Base-by-base conservation (phyloP, 176 grass and related monocot genomes). In the Aegilops umbellulata region DNA sequence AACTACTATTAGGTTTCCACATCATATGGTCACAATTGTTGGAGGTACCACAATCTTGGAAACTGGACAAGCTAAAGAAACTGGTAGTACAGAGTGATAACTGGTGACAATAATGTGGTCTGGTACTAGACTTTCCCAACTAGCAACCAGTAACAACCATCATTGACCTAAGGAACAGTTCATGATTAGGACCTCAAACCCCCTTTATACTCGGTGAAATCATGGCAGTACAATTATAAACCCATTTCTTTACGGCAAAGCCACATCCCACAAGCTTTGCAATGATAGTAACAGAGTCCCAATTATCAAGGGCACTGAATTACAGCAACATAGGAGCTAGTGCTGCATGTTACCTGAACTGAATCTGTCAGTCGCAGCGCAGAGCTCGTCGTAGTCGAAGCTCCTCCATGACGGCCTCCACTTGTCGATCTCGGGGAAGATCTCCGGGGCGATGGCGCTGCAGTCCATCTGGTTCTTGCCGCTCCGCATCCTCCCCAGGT, bases 351-450 rank as follows among this genome's bases (percentile, higher is more conserved):
- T 87, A 96, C 97, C 97, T 99, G 90, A 71, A 84, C 87, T 94
- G 74, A 99, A 99, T 64, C 85, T 90, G 80, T 93, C 78, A 64
- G 97, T 99, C 14, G 94, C 97, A 51, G 83, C 77, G 32, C 89
- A 86, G 58, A 99, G 94, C 80, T 99, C 97, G 26, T 85, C 30
- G 20, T 97, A 91, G 60, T 94, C 94, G 44, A 99, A 99, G 72
- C 89, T 99, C 84, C 97, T 90, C 97, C 97, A 99, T 80, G 94
- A 94, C 46, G 94, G 97, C 60, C 83, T 97, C 79, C 85, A 94
- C 76, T 88, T 99, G 49, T 84, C 86, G 35, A 92, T 88, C 78
- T 94, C 92, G 58, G 83, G 79, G n/a, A 86, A 82, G 77, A 92
- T 84, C 78, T 98, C 95, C 9, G 86, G 83, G 65, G 87, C 80